These are phyloP conservation scores for Theileria equi DNA, from an alignment of 169 alveolate species.

Conservation along the genomic window DNA sequence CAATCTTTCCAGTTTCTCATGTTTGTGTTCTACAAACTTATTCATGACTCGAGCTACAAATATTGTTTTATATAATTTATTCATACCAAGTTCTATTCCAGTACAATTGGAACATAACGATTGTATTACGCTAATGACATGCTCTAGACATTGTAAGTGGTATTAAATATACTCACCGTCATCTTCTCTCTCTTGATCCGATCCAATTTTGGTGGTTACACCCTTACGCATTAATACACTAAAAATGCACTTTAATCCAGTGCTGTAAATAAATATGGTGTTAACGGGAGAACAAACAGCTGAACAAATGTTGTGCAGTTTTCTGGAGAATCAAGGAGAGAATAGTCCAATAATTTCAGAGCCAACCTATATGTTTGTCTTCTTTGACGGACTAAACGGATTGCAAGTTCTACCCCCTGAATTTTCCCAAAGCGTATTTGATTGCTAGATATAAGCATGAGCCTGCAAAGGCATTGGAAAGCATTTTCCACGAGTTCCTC, in stretches of 20 bases:
- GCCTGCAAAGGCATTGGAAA: slow-evolving; percentile 75
- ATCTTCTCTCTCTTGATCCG: slow-evolving; percentile 60
- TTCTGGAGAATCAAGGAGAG: slow-evolving; percentile 61
- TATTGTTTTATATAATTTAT: background rate
- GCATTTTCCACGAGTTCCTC: slow-evolving; percentile 76
- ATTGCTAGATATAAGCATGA: slow-evolving; percentile 67
- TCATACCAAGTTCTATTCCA: slow-evolving; percentile 42
- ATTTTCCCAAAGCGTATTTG: slow-evolving; percentile 71
- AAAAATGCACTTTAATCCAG: slow-evolving; percentile 61
- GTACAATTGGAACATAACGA: slow-evolving; percentile 58
- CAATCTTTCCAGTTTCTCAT: slow-evolving; percentile 76
- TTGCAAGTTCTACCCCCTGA: slow-evolving; percentile 66
- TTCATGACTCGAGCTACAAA: slow-evolving; percentile 69
- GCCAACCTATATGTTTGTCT: slow-evolving; percentile 62
- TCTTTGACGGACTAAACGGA: slow-evolving; percentile 66
- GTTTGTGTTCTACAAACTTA: slow-evolving; percentile 73
- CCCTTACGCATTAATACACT: slow-evolving; percentile 72
- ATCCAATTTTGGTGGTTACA: slow-evolving; percentile 24
- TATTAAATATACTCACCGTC: slow-evolving; percentile 40
- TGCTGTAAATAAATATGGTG: slow-evolving; percentile 22
- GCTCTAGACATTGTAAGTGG: slow-evolving; percentile 21
- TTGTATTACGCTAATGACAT: slow-evolving; percentile 38
- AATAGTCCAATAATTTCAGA: slow-evolving; percentile 64
- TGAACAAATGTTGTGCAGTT: slow-evolving; percentile 66
- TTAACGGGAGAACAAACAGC: slow-evolving; percentile 22